A percentile compares a stretch with the other conserved stretches of the same genome.
phyloP scores from a whole-genome alignment of 164 flowering plant species.

The Piper longum region DNA sequence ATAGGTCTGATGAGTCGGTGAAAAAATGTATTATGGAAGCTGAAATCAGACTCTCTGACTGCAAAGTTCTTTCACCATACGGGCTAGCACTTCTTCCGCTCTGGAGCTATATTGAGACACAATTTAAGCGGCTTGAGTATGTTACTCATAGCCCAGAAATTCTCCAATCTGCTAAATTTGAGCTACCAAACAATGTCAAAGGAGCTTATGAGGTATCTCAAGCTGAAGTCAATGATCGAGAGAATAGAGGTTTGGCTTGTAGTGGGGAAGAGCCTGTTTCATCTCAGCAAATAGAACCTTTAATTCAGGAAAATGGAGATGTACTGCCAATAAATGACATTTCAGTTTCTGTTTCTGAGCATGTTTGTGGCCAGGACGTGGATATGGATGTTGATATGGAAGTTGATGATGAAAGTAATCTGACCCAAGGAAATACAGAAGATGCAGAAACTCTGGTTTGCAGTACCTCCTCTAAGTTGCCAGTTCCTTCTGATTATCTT shows the following conservation, averaged over 20 bases:
- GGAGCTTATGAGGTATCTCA: slow-evolving; percentile 10
- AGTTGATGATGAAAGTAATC: slow-evolving; percentile 51
- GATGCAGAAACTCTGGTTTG: slow-evolving; percentile 7
- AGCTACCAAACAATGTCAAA: slow-evolving; percentile 12
- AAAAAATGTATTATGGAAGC: slow-evolving; percentile 45
- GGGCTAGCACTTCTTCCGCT: slow-evolving; percentile 66
- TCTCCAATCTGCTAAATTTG: slow-evolving; percentile 17
- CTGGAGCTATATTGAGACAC: slow-evolving; percentile 65
- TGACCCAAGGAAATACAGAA: slow-evolving; percentile 5
- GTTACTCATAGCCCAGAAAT: slow-evolving; percentile 24
- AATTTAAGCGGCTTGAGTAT: slow-evolving; percentile 42
- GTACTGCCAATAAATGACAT: slow-evolving; percentile 6
- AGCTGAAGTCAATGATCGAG: slow-evolving; percentile 13
- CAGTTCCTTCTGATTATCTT: slow-evolving; percentile 12
- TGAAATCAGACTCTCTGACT: slow-evolving; percentile 68
- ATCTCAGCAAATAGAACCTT: slow-evolving; percentile 4
- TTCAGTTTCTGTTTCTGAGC: slow-evolving; percentile 11
- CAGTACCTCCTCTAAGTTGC: slow-evolving; percentile 12
- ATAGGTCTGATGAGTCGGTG: background rate
- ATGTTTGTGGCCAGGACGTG: slow-evolving; percentile 36
- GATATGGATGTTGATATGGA: slow-evolving; percentile 99
- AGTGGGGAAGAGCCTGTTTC: slow-evolving; percentile 6
- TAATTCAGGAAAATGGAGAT: slow-evolving; percentile 5
- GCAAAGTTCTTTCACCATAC: slow-evolving; percentile 44
- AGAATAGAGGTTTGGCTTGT: slow-evolving; percentile 4